A percentile compares a stretch with the other conserved stretches of the same genome.
Evolutionary conservation across 345 rosid species (phyloP).

Genomic region (Salix arbutifolia): DNA sequence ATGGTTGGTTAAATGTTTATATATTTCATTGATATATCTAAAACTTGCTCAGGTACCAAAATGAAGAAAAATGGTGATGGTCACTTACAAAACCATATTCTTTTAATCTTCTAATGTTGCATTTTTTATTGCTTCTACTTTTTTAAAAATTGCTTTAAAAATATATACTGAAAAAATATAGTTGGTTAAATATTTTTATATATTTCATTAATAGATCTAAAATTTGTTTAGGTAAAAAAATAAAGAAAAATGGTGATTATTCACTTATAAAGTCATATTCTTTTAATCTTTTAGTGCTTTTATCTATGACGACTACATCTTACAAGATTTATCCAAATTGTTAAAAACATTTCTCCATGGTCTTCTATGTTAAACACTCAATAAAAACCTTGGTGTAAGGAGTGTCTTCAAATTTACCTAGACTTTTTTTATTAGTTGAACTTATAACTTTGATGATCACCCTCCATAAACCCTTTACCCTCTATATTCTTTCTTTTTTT

Average conservation of each 20-base stretch:
- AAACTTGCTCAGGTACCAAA: background rate
- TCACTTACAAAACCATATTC: conserved; percentile 85
- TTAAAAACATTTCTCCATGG: conserved; percentile 80
- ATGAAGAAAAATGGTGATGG: conserved; percentile 2
- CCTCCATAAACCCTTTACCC: background rate
- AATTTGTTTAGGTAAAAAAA: background rate
- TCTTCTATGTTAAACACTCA: conserved; percentile 83
- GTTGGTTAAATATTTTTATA: background rate
- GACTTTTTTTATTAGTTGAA: background rate
- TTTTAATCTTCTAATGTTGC: conserved; percentile 78
- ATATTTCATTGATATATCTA: background rate
- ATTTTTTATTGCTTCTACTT: conserved; percentile 33
- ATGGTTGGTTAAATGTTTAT: too few relatives aligned
- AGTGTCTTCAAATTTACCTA: conserved; percentile 37
- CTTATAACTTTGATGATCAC: background rate
- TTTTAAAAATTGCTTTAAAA: conserved; percentile 45
- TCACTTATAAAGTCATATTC: conserved; percentile 80
- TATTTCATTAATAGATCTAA: background rate
- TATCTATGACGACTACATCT: conserved; percentile 80
- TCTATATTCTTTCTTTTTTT: background rate
- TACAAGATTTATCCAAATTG: conserved; percentile 93
- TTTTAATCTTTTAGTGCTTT: conserved; percentile 85
- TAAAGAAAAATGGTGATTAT: conserved; percentile 1
- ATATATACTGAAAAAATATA: background rate
- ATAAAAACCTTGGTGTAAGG: conserved; percentile 75